phyloP scores from a whole-genome alignment of 371 early-diverging fungal genomes.

The Circinella umbellata region DNA sequence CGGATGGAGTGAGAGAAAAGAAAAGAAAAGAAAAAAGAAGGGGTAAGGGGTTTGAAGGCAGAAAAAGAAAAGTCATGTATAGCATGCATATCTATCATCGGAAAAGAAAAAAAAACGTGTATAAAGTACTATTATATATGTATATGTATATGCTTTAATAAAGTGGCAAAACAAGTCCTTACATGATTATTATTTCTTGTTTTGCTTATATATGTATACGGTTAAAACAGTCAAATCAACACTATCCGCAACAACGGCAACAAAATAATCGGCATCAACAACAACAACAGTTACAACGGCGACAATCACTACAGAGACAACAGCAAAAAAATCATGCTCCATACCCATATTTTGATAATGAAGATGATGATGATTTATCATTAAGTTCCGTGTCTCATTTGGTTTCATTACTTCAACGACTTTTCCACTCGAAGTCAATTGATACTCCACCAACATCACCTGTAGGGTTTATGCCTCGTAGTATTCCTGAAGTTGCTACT shows the following conservation, averaged over 20 bases:
- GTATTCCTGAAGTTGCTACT: conserved; percentile 11
- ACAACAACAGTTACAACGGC: background rate
- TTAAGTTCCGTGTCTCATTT: background rate
- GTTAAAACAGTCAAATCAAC: background rate
- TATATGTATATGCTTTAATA: no score
- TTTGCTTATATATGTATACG: background rate
- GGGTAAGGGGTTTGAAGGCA: background rate
- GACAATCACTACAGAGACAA: background rate
- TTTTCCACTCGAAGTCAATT: conserved; percentile 2
- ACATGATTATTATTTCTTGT: no score
- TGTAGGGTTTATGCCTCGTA: conserved; percentile 32
- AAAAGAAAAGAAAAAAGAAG: background rate
- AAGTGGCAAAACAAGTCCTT: no score
- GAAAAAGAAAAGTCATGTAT: background rate
- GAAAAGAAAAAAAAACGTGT: no score
- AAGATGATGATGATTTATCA: background rate
- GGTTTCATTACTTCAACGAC: conserved; percentile 2
- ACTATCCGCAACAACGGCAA: background rate
- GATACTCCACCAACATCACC: conserved; percentile 7
- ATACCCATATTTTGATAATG: conserved; percentile 20
- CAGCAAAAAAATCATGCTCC: conserved; percentile 4
- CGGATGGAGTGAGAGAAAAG: no score
- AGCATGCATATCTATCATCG: no score
- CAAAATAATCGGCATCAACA: background rate
- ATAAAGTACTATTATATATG: no score